Conservation (phyloP, 306 rosid species). For the Pterocarpus macrocarpus region DNA sequence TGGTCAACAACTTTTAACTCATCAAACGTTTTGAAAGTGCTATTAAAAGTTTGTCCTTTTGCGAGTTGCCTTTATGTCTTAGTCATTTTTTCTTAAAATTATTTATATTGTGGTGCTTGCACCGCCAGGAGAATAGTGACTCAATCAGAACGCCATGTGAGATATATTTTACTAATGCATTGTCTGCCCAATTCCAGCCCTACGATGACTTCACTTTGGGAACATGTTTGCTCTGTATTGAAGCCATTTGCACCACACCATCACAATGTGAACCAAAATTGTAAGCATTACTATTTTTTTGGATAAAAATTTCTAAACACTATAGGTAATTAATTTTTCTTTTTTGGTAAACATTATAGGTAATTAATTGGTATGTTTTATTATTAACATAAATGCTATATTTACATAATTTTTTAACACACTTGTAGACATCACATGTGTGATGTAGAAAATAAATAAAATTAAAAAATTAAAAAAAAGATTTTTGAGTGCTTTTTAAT, state of each 20-base stretch:
- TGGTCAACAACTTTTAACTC: not conserved
- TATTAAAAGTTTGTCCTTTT: not conserved
- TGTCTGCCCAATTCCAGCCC: not conserved
- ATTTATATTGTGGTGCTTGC: not conserved
- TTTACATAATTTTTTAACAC: too few relatives aligned
- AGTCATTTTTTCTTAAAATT: not conserved
- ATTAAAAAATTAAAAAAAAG: too few relatives aligned
- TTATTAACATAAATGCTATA: too few relatives aligned
- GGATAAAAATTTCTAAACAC: too few relatives aligned
- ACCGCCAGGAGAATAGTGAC: not conserved
- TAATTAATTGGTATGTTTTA: too few relatives aligned
- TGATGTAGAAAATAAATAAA: too few relatives aligned
- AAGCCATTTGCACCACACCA: not conserved
- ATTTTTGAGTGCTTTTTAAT: too few relatives aligned
- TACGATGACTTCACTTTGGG: not conserved
- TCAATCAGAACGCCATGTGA: not conserved
- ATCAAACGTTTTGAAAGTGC: not conserved
- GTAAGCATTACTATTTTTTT: too few relatives aligned
- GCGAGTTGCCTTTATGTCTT: not conserved
- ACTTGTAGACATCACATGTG: too few relatives aligned
- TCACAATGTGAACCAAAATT: too few relatives aligned
- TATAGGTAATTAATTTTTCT: too few relatives aligned
- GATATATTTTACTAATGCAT: not conserved
- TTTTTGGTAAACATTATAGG: too few relatives aligned
- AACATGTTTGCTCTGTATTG: not conserved